Evolutionary conservation across 2,329 filamentous ascomycete species (phyloP), one percentile per base, ranked within the genome.

Genomic region (Ascochyta lentis): DNA sequence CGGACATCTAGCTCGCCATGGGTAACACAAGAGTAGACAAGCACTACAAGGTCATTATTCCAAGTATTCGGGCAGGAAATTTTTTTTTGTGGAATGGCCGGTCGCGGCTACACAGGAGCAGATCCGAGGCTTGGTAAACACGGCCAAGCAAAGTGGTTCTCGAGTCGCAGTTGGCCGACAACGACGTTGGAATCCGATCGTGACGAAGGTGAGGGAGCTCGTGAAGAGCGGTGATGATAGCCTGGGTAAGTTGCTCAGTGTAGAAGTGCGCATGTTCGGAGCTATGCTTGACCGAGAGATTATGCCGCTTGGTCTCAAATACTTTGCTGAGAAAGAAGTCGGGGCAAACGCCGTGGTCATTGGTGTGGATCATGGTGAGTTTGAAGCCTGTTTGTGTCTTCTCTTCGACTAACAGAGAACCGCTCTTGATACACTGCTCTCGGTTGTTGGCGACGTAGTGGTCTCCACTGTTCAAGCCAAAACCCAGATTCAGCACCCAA

Each of bases 11-110:
- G 23, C 49, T 69, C 59, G 81, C 87, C 2, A 80, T 87, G 3
- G 81, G 81, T 58, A 71, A 68, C 38, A 86, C 83, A 0, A 77
- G 83, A 4, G 84, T 85, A 0, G 83, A 86, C 54, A 77, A 77
- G 1, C 85, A 88, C 57, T 75, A 79, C 43, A 56, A 71, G 2
- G 79, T 78, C 1, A 74, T 79, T 0, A 71, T 76, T 7, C 81
- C 84, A 0, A 81, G 79, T 15, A 60, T 86, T 1, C 72, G 74
- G 15, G 80, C 82, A 0, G 84, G 84, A 0, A 86, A 86, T n/a
- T n/a, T 0, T 77, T 83, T 0, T 88, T 76, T 52, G 78, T 85
- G 0, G 85, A 88, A 59, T 80, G 80, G 79, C 80, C 78, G 3
- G 67, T 80, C 1, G 78, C 71, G 0, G 66, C 71, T 3, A 77